Conservation (phyloP, 164 flowering plant genomes). For the Santalum album region DNA sequence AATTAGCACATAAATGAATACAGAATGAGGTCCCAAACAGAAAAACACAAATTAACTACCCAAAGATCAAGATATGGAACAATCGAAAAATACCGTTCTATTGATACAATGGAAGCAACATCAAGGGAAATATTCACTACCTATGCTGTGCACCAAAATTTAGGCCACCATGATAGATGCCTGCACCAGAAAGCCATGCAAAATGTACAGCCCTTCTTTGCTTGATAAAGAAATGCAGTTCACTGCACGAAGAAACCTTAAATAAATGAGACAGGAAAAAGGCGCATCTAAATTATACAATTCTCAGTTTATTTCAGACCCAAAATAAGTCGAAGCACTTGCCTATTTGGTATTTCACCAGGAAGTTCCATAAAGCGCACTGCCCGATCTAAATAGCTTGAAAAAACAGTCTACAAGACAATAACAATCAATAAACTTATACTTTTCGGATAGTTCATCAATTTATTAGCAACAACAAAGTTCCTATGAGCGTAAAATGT, state of each 20-base stretch:
- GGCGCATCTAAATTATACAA: neutral
- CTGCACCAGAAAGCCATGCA: slow-evolving; percentile 99
- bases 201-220: slow-evolving; percentile 94
- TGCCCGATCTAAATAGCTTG: slow-evolving; percentile 73
- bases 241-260: slow-evolving; percentile 39
- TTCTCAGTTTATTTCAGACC: neutral
- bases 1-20: slow-evolving; percentile 4
- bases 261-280: neutral
- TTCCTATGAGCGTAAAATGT: neutral
- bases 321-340: slow-evolving; percentile 18
- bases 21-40: neutral
- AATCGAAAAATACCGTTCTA: neutral
- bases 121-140: slow-evolving; percentile 23
- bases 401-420: slow-evolving; percentile 58
- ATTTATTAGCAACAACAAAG: neutral
- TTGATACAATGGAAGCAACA: neutral
- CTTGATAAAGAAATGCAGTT: slow-evolving; percentile 89
- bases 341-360: slow-evolving; percentile 94
- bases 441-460: neutral
- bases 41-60: neutral
- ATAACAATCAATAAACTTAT: neutral
- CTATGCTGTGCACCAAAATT: slow-evolving; percentile 91
- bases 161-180: slow-evolving; percentile 91
- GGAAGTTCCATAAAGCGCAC: slow-evolving; percentile 99
- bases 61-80: neutral